Evolutionary conservation across 2,329 filamentous ascomycete species (phyloP), one percentile per base, ranked within the genome.

Genomic region (Aspergillus sp.): DNA sequence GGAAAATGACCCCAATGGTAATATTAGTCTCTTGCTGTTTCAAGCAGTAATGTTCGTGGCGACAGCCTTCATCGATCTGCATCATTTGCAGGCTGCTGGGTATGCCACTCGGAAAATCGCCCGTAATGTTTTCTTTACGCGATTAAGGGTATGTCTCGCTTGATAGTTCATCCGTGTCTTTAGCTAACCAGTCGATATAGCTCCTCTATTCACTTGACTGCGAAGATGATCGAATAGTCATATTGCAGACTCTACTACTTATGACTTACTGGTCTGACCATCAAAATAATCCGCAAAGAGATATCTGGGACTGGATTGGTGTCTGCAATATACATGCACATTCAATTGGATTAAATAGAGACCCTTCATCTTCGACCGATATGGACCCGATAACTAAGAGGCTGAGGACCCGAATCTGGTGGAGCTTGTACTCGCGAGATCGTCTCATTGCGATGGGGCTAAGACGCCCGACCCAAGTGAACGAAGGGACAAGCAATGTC

Each of bases 251-350:
- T 8, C 81, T 96, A 7, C 81, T 97, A 23, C 83, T 96, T 58
- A 91, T 96, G 89, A 96, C 92, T 5, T 96, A 95, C 74, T 96
- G 92, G 89, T 96, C 96, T 73, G 92, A 96, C 78, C 93, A 91
- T 8, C 91, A 92, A 2, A 91, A 96, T 74, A 91, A 95, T 47
- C 70, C 72, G 70, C 91, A 95, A 72, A 95, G 96, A 76, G 92
- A 96, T 21, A 69, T 68, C 30, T 69, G 67, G 67, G 67, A 69
- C 47, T 69, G 66, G 67, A 65, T 69, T 50, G 67, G 66, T 12
- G 58, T 68, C 10, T 69, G 67, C 61, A 69, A 64, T 51, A 66
- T 61, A n/a, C 63, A 67, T 49, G 66, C 66, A n/a, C 65, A 68
- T 53, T 68, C 66, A 1, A 66, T 68, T 17, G 66, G 66, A 10